Evolutionary conservation across 306 rosid genomes (phyloP).

Genomic region (Begonia fuchsioides): DNA sequence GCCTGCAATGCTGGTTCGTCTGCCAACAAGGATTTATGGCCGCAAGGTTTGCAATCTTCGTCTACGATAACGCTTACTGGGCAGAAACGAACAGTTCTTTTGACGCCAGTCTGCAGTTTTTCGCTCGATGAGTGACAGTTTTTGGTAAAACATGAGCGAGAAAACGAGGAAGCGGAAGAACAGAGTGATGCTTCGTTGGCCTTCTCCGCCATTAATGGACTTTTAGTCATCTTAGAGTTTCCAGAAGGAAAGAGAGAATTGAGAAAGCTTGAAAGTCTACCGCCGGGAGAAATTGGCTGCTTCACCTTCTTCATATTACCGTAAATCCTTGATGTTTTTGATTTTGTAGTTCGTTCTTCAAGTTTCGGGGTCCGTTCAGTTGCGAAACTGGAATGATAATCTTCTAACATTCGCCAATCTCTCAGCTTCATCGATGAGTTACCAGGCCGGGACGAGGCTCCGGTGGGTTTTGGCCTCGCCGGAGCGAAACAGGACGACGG

Average conservation of each 20-base stretch:
- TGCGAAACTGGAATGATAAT: conserved; percentile 7
- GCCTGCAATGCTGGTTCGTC: conserved; percentile 21
- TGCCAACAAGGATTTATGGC: conserved; percentile 44
- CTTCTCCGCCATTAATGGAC: conserved; percentile 14
- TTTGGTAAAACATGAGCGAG: conserved; percentile 77
- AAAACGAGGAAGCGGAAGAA: conserved; percentile 66
- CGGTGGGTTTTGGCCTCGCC: conserved; percentile 32
- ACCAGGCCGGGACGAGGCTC: conserved; percentile 12
- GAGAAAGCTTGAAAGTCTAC: conserved; percentile 42
- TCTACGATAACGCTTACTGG: conserved; percentile 65
- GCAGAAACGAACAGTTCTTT: conserved; percentile 56
- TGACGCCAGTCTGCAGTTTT: conserved; percentile 26
- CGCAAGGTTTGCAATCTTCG: conserved; percentile 47
- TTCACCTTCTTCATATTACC: conserved; percentile 67
- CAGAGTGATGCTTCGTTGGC: conserved; percentile 29
- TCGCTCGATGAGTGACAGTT: conserved; percentile 42
- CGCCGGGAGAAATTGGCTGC: conserved; percentile 85
- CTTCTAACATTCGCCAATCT: conserved; percentile 13
- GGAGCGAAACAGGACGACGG: conserved; percentile 31
- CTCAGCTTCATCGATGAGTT: conserved; percentile 23
- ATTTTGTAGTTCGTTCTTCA: conserved; percentile 23
- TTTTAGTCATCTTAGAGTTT: conserved; percentile 21
- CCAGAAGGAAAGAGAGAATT: conserved; percentile 45
- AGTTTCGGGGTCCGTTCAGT: conserved; percentile 4
- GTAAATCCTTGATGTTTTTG: conserved; percentile 56